phyloP scores from a whole-genome alignment of 352 stramenopile genomes.

The Globisporangium parvum region DNA sequence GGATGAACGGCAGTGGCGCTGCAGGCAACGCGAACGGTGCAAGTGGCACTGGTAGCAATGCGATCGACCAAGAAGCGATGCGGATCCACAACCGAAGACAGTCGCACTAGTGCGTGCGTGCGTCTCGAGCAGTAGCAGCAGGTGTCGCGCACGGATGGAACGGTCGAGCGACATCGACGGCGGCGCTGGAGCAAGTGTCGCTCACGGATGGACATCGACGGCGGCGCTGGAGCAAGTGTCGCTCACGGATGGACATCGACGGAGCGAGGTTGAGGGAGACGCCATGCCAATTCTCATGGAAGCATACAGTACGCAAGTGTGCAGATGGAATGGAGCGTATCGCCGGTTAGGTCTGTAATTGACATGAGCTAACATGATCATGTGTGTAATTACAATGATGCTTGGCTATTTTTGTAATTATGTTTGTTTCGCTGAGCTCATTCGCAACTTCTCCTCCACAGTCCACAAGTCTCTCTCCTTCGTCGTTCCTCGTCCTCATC shows the following conservation, averaged over 20 bases:
- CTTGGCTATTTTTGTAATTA: too few species aligned
- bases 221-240: too few species aligned
- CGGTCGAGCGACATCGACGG: background rate
- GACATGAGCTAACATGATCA: too few species aligned
- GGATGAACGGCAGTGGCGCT: constrained; percentile 1
- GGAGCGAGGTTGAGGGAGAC: background rate
- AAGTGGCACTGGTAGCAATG: constrained; percentile 16
- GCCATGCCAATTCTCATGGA: too few species aligned
- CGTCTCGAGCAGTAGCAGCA: background rate
- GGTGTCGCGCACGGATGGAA: background rate
- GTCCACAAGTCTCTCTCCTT: background rate
- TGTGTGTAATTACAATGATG: too few species aligned
- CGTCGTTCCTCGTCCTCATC: too few species aligned
- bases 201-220: too few species aligned
- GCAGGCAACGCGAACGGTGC: background rate
- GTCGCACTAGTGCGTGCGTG: constrained; percentile 29
- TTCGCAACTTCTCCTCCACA: background rate
- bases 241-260: background rate
- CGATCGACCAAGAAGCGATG: constrained; percentile 12
- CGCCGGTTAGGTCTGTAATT: too few species aligned
- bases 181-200: too few species aligned
- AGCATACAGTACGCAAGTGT: background rate
- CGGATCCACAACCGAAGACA: constrained; percentile 53
- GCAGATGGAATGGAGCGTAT: background rate
- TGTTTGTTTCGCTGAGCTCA: background rate